Evolutionary conservation across 1,284 basidiomycete genomes (phyloP).

Genomic region (Cutaneotrichosporon dermatis): DNA sequence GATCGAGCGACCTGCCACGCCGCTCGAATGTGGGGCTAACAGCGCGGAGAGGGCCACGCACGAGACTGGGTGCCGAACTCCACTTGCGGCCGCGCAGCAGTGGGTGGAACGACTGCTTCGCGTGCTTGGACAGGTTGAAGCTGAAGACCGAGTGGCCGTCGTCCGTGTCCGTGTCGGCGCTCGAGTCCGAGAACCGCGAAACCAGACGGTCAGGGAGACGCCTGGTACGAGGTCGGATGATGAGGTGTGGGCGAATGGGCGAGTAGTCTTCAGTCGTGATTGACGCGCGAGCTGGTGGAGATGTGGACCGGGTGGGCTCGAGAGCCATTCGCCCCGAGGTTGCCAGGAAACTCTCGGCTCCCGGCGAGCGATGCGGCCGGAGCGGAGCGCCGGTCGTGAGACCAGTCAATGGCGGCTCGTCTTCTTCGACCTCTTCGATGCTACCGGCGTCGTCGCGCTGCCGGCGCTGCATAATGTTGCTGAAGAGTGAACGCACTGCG

Average conservation of each 20-base stretch:
- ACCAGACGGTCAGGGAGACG: slow-evolving; percentile 8
- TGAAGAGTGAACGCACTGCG: slow-evolving; percentile 27
- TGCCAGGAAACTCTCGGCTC: slow-evolving; percentile 29
- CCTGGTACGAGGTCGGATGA: neutral
- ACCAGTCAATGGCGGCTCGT: neutral
- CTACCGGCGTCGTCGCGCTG: neutral
- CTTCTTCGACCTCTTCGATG: neutral
- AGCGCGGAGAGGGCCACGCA: neutral
- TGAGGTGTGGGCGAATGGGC: neutral
- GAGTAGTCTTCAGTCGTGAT: neutral
- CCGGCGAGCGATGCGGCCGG: slow-evolving; percentile 32
- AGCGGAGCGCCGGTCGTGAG: slow-evolving; percentile 12
- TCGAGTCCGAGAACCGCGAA: slow-evolving; percentile 10
- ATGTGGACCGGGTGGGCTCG: slow-evolving; percentile 12
- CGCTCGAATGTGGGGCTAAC: neutral
- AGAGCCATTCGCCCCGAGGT: slow-evolving; percentile 9
- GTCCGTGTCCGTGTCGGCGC: slow-evolving; percentile 2
- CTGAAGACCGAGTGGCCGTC: neutral
- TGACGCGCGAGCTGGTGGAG: slow-evolving; percentile 4
- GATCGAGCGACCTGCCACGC: slow-evolving; percentile 1
- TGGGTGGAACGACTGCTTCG: neutral
- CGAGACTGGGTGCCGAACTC: neutral
- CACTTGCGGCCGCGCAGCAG: neutral
- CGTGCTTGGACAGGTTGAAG: slow-evolving; percentile 1
- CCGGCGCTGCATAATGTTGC: slow-evolving; percentile 12